Percentiles rank a stretch among this genome's conserved stretches.
Conservation (phyloP, 495 filamentous ascomycete species). For the Xylaria intraflava region DNA sequence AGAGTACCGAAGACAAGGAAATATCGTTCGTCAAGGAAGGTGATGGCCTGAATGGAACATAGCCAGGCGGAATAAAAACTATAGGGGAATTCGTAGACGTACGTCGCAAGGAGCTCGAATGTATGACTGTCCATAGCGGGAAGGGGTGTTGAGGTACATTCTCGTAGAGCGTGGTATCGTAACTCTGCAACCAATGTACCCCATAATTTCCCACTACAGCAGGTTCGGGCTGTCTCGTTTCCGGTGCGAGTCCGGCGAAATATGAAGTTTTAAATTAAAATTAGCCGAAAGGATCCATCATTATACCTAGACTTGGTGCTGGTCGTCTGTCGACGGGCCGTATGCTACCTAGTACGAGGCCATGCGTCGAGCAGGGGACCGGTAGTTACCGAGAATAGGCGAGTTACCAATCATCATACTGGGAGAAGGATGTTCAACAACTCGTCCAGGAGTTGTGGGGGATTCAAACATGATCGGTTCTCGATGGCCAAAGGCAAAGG, state of each 20-base stretch:
- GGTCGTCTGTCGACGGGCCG: background rate
- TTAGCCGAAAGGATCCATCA: background rate
- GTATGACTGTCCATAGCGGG: background rate
- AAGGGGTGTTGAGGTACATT: background rate
- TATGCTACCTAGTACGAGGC: constrained; percentile 53
- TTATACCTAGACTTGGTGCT: background rate
- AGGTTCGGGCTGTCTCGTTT: background rate
- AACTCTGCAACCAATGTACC: background rate
- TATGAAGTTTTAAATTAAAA: background rate
- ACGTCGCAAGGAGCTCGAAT: background rate
- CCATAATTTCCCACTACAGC: background rate
- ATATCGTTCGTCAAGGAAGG: background rate
- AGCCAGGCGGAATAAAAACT: background rate
- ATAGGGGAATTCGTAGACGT: background rate
- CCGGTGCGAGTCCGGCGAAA: background rate
- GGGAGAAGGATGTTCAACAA: constrained; percentile 32
- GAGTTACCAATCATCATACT: constrained; percentile 48
- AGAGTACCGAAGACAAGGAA: background rate
- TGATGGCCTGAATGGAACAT: background rate
- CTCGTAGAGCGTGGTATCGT: too few relatives aligned
- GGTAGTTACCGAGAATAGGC: constrained; percentile 44
- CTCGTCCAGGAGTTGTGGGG: constrained; percentile 61
- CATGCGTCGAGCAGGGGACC: constrained; percentile 60
- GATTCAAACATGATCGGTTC: constrained; percentile 63
- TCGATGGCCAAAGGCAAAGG: constrained; percentile 81